Base-by-base conservation (phyloP, 352 stramenopile genomes). In the Peronospora tabacina region DNA sequence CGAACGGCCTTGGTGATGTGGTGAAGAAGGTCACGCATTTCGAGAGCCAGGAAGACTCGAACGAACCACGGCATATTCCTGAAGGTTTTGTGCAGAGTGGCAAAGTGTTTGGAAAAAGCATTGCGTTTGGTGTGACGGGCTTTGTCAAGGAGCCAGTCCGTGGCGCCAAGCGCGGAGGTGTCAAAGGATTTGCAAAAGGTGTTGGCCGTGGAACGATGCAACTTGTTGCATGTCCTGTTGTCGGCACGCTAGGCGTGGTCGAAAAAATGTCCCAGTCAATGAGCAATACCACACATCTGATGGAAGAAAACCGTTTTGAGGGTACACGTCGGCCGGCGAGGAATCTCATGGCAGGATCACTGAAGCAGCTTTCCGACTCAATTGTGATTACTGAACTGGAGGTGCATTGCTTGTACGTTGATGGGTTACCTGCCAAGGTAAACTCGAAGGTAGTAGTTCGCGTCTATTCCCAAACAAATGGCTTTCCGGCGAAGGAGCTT, bases 381-480 rank as follows among this genome's bases (percentile, higher is more conserved):
- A 90, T 90, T 39, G 72, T 94, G 36, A 90, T 94, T 59, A 90
- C 83, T 0, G 79, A 94, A 30, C 61, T 92, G 7, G 83, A 94
- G 43, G 55, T 94, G 33, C 77, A 87, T 52, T 79, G 83, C 17
- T 55, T 87, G 30, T 76, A 77, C 26, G 68, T 89, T 28, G 68
- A 87, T 13, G 81, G 79, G 0, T 59, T 94, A 22, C 72, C 77
- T 0, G 70, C 85, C 26, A 86, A 84, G 24, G 60, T 70, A 24
- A 91, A 79, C 46, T 54, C 82, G 2, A 78, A 93, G 50, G 68
- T 89, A 7, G 63, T 88, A 7, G 67, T 93, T 16, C 66, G 65
- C 2, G 73, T 88, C 15, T 82, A 74, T 45, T 75, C 76, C 19
- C 70, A 86, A 44, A 40, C 61, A 16, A 55, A 66, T 13, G 66